phyloP scores from a whole-genome alignment of 192 early-diverging fungal species.

The Entomortierella parvispora region DNA sequence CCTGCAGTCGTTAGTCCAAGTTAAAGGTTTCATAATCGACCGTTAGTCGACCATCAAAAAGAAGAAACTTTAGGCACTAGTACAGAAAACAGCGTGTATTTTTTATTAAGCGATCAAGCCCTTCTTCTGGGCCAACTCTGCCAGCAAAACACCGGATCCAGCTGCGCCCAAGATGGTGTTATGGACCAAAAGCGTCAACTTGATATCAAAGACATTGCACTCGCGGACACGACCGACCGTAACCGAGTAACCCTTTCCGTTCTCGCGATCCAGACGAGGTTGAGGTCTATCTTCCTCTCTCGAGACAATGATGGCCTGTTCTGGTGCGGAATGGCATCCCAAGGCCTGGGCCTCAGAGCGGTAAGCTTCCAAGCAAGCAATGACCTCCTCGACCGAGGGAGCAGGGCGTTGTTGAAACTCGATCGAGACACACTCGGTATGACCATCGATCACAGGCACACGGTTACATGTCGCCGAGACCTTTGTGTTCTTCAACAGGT shows the following conservation, averaged over 20 bases:
- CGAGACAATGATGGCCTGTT: slow-evolving; percentile 79
- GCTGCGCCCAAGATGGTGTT: slow-evolving; percentile 98
- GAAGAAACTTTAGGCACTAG: no score
- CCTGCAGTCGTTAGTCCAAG: no score
- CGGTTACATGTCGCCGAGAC: slow-evolving; percentile 97
- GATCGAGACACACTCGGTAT: slow-evolving; percentile 89
- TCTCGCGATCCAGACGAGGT: slow-evolving; percentile 91
- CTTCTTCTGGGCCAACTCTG: slow-evolving; percentile 91
- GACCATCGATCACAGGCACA: slow-evolving; percentile 96
- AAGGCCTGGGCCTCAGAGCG: slow-evolving; percentile 84
- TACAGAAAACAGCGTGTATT: no score
- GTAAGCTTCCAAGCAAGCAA: slow-evolving; percentile 76
- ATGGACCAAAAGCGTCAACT: slow-evolving; percentile 91
- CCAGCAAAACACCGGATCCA: slow-evolving; percentile 92
- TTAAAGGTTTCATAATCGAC: no score
- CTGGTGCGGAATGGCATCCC: slow-evolving; percentile 83
- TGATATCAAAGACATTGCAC: slow-evolving; percentile 91
- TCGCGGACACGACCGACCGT: slow-evolving; percentile 91
- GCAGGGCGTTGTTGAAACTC: slow-evolving; percentile 77
- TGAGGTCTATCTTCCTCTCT: slow-evolving; percentile 89
- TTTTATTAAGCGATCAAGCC: slow-evolving; percentile 58
- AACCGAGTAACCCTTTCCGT: slow-evolving; percentile 86
- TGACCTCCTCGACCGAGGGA: slow-evolving; percentile 83
- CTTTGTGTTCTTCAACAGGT: slow-evolving; percentile 64
- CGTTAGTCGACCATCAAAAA: no score